phyloP scores from a whole-genome alignment of 176 grass and related monocot genomes.

The Cenchrus americanus region DNA sequence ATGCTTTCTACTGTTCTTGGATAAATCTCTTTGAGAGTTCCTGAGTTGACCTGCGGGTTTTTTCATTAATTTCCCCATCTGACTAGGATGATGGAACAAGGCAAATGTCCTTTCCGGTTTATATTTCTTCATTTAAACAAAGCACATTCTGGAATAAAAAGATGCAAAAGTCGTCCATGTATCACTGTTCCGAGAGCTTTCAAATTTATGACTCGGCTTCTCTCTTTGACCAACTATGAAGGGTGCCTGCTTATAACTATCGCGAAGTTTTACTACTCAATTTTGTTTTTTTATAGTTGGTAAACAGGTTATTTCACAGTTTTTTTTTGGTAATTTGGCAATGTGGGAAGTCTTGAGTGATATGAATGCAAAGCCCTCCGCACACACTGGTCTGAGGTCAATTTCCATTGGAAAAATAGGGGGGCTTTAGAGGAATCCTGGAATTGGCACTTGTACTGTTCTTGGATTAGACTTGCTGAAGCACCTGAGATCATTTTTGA shows the following conservation, averaged over 20 bases:
- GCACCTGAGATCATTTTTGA: neutral
- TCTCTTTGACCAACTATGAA: neutral
- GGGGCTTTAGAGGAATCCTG: neutral
- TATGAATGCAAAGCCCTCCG: neutral
- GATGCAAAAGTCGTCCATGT: neutral
- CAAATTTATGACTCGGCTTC: neutral
- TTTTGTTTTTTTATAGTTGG: neutral
- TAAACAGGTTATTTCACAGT: too few relatives aligned
- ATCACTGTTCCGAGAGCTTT: conserved; percentile 19
- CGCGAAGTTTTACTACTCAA: neutral
- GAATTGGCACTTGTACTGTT: neutral
- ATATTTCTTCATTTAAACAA: neutral
- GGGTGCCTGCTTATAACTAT: neutral
- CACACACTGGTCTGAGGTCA: neutral
- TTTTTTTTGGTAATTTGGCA: conserved; percentile 21
- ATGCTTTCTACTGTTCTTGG: neutral
- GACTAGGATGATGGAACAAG: neutral
- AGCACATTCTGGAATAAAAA: neutral
- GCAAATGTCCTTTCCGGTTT: neutral
- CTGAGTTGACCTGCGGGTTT: neutral
- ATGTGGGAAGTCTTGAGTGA: conserved; percentile 19
- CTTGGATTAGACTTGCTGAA: neutral
- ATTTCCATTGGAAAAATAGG: neutral
- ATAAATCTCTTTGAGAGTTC: neutral
- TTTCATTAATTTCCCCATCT: neutral